Evolutionary conservation across 1,284 basidiomycete species (phyloP), one percentile per base, ranked within the genome.

Genomic region (Cryptococcus wingfieldii): DNA sequence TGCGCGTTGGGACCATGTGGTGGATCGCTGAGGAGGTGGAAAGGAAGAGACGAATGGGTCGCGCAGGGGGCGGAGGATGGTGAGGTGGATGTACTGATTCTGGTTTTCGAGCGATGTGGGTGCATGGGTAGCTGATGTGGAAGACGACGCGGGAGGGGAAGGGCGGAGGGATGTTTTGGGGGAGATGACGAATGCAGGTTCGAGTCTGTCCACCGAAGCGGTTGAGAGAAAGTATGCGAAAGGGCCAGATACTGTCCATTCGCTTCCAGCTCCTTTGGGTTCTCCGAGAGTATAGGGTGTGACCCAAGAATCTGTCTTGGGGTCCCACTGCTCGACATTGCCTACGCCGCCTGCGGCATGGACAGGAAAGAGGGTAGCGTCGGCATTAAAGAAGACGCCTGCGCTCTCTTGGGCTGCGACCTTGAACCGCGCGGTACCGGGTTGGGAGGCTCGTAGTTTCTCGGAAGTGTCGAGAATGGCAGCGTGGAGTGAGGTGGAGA

Each of bases 141-240:
- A n/a, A 6, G 10, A 34, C 4, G 31, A 34, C 6, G 31, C 6
- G 6, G 25, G 25, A 2, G 48, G 80, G 67, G n/a, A 79, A 77
- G 44, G 78, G 70, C 42, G 49, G 27, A 56, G 38, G 18, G 51
- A 41, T 10, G 59, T 60, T 6, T 51, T 42, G 5, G 90, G 89
- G 0, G 85, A 80, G 47, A 92, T 87, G 53, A 86, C 79, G 69
- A 96, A 95, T 2, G 78, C 71, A 1, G 88, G 84, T 73, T 97
- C 93, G 54, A 97, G 80, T 14, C 93, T 81, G 71, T 90, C 86
- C 31, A 89, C 87, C 55, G 90, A 88, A 51, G 89, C 80, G 0
- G 87, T 87, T 6, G 86, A 85, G 19, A 95, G 74, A 69, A 92
- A 89, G 74, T 98, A 98, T 18, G 82, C 79, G 68, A 95, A 96